Conservation (phyloP, 106 monocot genomes). For the Hemerocallis citrina region DNA sequence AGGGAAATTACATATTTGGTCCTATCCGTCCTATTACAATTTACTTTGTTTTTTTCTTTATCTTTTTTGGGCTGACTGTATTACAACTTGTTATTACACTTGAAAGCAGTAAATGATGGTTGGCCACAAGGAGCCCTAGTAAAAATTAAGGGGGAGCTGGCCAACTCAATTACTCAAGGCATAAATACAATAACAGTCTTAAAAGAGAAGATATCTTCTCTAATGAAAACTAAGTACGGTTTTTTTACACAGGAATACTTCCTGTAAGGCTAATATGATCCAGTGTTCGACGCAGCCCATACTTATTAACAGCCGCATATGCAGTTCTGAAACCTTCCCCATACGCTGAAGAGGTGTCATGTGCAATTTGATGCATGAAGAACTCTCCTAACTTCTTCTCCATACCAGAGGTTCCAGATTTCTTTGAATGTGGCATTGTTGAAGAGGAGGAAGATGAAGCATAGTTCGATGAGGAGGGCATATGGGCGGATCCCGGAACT, state of each 20-base stretch:
- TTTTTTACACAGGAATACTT: slow-evolving; percentile 35
- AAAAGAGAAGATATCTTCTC: too few species aligned
- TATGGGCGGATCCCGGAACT: slow-evolving; percentile 25
- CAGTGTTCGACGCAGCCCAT: slow-evolving; percentile 64
- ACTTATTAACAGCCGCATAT: slow-evolving; percentile 62
- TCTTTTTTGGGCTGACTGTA: too few species aligned
- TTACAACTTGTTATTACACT: not conserved
- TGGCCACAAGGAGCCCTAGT: not conserved
- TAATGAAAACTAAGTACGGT: not conserved
- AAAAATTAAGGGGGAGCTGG: slow-evolving; percentile 2
- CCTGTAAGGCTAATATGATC: slow-evolving; percentile 78
- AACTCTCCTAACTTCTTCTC: slow-evolving; percentile 91
- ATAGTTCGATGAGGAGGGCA: slow-evolving; percentile 18
- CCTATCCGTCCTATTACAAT: not conserved
- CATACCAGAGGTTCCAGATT: slow-evolving; percentile 49
- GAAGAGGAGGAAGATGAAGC: slow-evolving; percentile 52
- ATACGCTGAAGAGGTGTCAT: slow-evolving; percentile 80
- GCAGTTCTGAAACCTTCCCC: slow-evolving; percentile 90
- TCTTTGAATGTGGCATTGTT: slow-evolving; percentile 38
- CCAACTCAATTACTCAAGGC: too few species aligned
- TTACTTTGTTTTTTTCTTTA: too few species aligned
- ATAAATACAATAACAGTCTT: not conserved
- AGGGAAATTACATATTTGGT: not conserved
- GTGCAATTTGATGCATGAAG: slow-evolving; percentile 91
- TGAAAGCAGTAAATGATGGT: not conserved